Evolutionary conservation across 139 green algal species (phyloP).

Genomic region (Yamagishiella unicocca): DNA sequence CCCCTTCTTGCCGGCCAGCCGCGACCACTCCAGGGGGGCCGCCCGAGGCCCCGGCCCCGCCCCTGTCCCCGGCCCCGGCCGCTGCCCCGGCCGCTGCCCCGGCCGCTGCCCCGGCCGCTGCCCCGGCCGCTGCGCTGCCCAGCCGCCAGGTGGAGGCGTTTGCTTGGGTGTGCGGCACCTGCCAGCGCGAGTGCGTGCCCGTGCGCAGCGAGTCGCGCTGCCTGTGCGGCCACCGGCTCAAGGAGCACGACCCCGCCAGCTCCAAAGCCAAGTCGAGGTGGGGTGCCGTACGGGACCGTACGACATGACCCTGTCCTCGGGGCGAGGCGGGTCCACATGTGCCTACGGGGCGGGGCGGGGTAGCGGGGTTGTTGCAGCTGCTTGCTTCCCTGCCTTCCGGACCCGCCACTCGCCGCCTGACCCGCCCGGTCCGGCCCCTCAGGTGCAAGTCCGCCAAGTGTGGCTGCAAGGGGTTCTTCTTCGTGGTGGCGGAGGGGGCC

Average conservation of each 20-base stretch:
- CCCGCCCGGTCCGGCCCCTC: background rate
- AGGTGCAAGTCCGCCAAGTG: constrained; percentile 67
- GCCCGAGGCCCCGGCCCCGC: background rate
- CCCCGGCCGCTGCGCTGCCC: background rate
- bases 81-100: background rate
- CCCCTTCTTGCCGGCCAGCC: too few relatives aligned
- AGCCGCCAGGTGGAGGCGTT: constrained; percentile 40
- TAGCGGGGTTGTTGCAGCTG: too few relatives aligned
- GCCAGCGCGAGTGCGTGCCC: constrained; percentile 73
- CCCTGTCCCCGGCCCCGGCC: background rate
- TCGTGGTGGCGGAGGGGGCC: constrained; percentile 81
- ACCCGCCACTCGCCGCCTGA: too few relatives aligned
- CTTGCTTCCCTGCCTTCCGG: too few relatives aligned
- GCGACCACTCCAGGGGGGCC: too few relatives aligned
- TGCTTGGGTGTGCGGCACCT: constrained; percentile 60
- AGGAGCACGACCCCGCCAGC: constrained; percentile 62
- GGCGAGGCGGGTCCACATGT: too few relatives aligned
- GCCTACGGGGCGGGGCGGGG: too few relatives aligned
- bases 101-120: background rate
- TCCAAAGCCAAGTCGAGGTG: background rate
- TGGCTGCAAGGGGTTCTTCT: constrained; percentile 76
- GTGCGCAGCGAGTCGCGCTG: constrained; percentile 73
- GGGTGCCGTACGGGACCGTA: background rate
- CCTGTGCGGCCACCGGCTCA: constrained; percentile 78
- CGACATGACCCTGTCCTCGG: background rate